Evolutionary conservation across 208 protist genomes (phyloP).

Genomic region (Lotmaria passim): DNA sequence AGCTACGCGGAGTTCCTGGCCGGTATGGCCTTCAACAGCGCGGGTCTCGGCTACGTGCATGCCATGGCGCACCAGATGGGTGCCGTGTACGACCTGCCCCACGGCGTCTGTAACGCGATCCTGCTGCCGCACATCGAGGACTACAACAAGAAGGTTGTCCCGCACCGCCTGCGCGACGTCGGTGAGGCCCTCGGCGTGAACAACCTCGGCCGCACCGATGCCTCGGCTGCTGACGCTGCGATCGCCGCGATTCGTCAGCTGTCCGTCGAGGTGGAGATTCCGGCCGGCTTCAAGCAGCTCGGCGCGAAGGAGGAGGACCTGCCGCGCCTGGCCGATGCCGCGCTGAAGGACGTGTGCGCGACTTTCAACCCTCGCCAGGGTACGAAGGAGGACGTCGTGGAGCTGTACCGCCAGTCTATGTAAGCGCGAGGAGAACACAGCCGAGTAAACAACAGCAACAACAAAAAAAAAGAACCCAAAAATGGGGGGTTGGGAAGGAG

Average conservation of each 20-base stretch:
- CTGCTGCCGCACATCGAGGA: constrained; percentile 82
- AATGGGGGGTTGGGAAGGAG: too few species aligned
- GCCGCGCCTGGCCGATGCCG: constrained; percentile 46
- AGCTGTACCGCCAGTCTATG: constrained; percentile 47
- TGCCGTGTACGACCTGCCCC: constrained; percentile 80
- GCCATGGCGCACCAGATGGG: constrained; percentile 91
- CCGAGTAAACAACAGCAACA: background rate
- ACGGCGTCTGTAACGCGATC: constrained; percentile 90
- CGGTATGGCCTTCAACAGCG: constrained; percentile 93
- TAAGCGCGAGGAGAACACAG: constrained; percentile 18
- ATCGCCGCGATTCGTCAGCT: constrained; percentile 59
- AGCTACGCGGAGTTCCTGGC: constrained; percentile 85
- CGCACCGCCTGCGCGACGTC: constrained; percentile 66
- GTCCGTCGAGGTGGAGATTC: constrained; percentile 58
- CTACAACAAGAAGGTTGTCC: constrained; percentile 62
- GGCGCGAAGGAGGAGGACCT: constrained; percentile 58
- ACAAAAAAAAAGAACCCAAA: too few species aligned
- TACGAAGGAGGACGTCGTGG: constrained; percentile 57
- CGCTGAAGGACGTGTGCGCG: constrained; percentile 54
- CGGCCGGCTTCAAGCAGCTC: constrained; percentile 58
- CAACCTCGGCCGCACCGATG: constrained; percentile 46
- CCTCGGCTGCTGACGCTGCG: constrained; percentile 54
- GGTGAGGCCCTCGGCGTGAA: constrained; percentile 51
- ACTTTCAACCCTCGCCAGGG: constrained; percentile 65
- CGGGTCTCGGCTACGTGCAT: constrained; percentile 89